Evolutionary conservation across 768 basidiomycete genomes (phyloP).

Genomic region (Rhizopogon salebrosus): DNA sequence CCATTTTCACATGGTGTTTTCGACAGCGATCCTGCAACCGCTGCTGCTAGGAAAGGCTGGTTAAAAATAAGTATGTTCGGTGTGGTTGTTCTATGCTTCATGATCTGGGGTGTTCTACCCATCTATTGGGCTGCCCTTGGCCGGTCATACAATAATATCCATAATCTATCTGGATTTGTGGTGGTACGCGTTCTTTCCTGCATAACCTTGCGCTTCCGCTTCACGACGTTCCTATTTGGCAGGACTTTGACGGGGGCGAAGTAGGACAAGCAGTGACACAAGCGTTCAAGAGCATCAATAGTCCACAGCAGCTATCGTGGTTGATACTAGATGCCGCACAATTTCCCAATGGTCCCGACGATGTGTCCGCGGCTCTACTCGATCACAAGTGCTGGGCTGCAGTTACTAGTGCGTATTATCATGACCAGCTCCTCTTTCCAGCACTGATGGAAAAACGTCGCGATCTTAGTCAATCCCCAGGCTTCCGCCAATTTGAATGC

Average conservation of each 20-base stretch:
- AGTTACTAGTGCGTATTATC: slow-evolving; percentile 39
- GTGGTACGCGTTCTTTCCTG: slow-evolving; percentile 37
- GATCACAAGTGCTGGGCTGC: slow-evolving; percentile 52
- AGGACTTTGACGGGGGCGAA: slow-evolving; percentile 59
- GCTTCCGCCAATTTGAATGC: slow-evolving; percentile 32
- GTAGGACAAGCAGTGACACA: slow-evolving; percentile 44
- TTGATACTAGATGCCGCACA: slow-evolving; percentile 30
- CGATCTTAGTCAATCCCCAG: slow-evolving; percentile 34
- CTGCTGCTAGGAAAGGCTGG: slow-evolving; percentile 33
- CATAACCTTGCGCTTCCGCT: background rate
- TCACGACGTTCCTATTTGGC: background rate
- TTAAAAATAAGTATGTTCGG: slow-evolving; percentile 34
- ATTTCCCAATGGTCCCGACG: slow-evolving; percentile 41
- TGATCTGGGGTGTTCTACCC: slow-evolving; percentile 45
- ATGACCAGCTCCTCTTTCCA: background rate
- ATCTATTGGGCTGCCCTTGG: slow-evolving; percentile 62
- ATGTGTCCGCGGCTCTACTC: slow-evolving; percentile 40
- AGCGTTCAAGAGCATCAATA: slow-evolving; percentile 28
- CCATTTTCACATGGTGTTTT: slow-evolving; percentile 26
- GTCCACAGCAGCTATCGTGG: slow-evolving; percentile 41
- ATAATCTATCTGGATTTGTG: slow-evolving; percentile 49
- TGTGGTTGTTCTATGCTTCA: slow-evolving; percentile 31
- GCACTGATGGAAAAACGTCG: background rate
- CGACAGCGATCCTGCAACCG: slow-evolving; percentile 24
- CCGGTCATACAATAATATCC: slow-evolving; percentile 31